These are phyloP conservation scores for Diaporthe caulivora DNA, from an alignment of 2,329 filamentous ascomycete genomes.

Conservation along the genomic window DNA sequence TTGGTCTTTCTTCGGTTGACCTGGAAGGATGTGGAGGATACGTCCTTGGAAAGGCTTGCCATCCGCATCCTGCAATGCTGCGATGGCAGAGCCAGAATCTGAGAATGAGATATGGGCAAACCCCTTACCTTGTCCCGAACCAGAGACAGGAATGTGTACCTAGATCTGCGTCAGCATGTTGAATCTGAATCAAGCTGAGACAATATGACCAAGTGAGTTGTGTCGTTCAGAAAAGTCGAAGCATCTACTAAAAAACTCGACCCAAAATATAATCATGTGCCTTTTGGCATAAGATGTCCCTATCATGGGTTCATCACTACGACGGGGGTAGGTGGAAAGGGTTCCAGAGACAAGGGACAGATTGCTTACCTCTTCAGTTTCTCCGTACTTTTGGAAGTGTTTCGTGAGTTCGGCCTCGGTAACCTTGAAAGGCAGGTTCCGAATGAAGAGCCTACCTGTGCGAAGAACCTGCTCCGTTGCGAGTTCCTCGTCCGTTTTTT, in stretches of 20 bases:
- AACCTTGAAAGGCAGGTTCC: conserved; percentile 87
- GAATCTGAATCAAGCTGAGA: conserved; percentile 30
- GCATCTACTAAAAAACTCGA: conserved; percentile 99
- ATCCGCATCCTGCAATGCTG: conserved; percentile 84
- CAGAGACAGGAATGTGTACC: conserved; percentile 88
- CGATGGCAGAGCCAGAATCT: conserved; percentile 78
- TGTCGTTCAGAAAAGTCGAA: conserved; percentile 80
- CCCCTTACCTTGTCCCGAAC: conserved; percentile 83
- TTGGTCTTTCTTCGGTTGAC: conserved; percentile 82
- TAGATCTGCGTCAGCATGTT: conserved; percentile 63
- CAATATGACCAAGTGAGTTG: conserved; percentile 44
- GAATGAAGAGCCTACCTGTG: conserved; percentile 85
- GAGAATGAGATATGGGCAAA: conserved; percentile 89
- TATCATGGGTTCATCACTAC: conserved; percentile 96
- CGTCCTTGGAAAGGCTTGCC: conserved; percentile 92
- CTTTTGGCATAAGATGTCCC: conserved; percentile 96
- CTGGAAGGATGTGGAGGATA: conserved; percentile 89
- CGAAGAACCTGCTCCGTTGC: conserved; percentile 73
- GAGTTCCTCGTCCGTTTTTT: conserved; percentile 53
- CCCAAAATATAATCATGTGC: conserved; percentile 92
- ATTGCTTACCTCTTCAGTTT: conserved; percentile 85
- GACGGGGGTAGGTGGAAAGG: conserved; percentile 38
- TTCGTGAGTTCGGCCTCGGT: conserved; percentile 81
- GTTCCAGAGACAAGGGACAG: conserved; percentile 41
- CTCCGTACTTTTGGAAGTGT: conserved; percentile 79